Evolutionary conservation across 345 rosid genomes (phyloP).

Genomic region (Populus euphratica): DNA sequence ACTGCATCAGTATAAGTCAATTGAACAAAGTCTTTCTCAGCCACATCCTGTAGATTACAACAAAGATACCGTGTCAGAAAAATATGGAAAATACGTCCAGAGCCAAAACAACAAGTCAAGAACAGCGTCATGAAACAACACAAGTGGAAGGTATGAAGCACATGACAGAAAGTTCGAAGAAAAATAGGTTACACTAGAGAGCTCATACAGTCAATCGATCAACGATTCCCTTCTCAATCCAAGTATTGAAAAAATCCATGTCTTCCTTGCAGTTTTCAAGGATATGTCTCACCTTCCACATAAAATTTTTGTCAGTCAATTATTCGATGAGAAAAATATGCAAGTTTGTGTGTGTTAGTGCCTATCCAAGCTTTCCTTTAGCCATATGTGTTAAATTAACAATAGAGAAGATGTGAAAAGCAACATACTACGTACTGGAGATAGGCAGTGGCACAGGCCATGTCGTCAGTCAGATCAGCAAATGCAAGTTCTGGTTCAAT

Average conservation of each 20-base stretch:
- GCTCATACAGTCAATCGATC: slow-evolving; percentile 73
- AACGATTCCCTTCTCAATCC: slow-evolving; percentile 96
- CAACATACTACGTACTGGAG: slow-evolving; percentile 99
- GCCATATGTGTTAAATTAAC: slow-evolving; percentile 11
- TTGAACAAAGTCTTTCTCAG: slow-evolving; percentile 83
- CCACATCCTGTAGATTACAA: slow-evolving; percentile 59
- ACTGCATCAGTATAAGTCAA: slow-evolving; percentile 82
- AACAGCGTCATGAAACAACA: slow-evolving; percentile 1
- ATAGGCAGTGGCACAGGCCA: slow-evolving; percentile 99
- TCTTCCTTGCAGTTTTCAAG: slow-evolving; percentile 95
- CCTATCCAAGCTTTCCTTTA: slow-evolving; percentile 6
- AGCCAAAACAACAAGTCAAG: neutral
- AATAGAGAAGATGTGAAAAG: slow-evolving; percentile 43
- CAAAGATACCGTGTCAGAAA: slow-evolving; percentile 1
- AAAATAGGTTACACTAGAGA: slow-evolving; percentile 29
- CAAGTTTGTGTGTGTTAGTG: neutral
- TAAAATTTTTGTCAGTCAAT: slow-evolving; percentile 14
- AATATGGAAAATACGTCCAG: neutral
- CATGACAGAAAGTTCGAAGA: slow-evolving; percentile 10
- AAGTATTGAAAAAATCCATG: slow-evolving; percentile 94
- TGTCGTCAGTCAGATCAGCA: slow-evolving; percentile 94
- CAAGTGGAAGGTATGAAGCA: neutral
- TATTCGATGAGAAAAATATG: slow-evolving; percentile 9
- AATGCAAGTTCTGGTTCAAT: slow-evolving; percentile 99
- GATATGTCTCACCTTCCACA: slow-evolving; percentile 68